Conservation (phyloP, 208 protist genomes). For the Acanthamoeba castellanii region DNA sequence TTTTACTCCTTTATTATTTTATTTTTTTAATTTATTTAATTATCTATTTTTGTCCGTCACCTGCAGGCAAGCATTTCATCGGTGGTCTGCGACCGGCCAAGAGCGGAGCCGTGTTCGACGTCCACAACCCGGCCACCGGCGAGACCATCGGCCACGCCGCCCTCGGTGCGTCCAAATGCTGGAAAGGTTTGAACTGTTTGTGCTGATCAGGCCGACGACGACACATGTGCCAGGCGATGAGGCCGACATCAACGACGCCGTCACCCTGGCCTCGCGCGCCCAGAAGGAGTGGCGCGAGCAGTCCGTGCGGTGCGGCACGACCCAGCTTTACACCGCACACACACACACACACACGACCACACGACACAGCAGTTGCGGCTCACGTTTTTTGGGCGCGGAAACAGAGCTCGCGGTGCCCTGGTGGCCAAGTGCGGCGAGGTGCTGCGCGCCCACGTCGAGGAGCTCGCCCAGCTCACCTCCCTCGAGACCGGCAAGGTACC, state of each 20-base stretch:
- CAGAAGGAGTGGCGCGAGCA: slow-evolving; percentile 56
- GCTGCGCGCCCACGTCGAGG: slow-evolving; percentile 42
- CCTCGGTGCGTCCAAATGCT: neutral
- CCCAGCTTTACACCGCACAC: neutral
- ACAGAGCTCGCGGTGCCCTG: neutral
- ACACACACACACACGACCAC: neutral
- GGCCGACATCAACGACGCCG: slow-evolving; percentile 6
- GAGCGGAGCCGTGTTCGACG: slow-evolving; percentile 22
- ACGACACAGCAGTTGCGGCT: neutral
- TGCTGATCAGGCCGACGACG: too few species aligned
- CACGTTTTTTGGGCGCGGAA: neutral
- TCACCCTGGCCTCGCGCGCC: neutral
- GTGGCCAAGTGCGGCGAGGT: slow-evolving; percentile 60
- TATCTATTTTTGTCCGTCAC: neutral
- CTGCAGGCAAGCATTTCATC: slow-evolving; percentile 7
- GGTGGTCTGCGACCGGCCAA: slow-evolving; percentile 2
- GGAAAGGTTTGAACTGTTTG: too few species aligned
- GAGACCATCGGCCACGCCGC: slow-evolving; percentile 28
- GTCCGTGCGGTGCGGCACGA: neutral
- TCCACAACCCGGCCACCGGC: slow-evolving; percentile 25
- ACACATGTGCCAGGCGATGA: neutral
- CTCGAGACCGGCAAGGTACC: slow-evolving; percentile 66
- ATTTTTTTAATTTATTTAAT: slow-evolving; percentile 21
- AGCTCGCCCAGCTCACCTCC: slow-evolving; percentile 46
- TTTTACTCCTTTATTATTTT: neutral